A percentile compares a stretch with the other conserved stretches of the same genome.
Evolutionary conservation across 139 green algal species (phyloP).

Genomic region (Chlorella sorokiniana): DNA sequence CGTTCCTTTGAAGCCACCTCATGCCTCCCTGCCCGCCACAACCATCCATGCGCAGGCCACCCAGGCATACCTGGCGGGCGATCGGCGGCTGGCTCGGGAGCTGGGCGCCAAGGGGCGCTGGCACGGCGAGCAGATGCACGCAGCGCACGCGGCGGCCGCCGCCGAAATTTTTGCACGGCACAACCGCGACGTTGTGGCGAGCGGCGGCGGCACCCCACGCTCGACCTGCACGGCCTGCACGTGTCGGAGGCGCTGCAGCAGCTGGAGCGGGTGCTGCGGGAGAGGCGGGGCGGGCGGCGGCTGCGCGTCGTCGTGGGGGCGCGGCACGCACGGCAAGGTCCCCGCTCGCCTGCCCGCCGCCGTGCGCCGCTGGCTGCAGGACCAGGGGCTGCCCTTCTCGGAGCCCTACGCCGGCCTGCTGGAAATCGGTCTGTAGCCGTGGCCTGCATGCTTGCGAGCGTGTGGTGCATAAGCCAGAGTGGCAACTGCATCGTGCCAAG

Average conservation of each 20-base stretch:
- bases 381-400: conserved; percentile 40
- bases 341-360: conserved; percentile 51
- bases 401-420: conserved; percentile 58
- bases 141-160: conserved; percentile 61
- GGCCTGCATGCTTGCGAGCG: not conserved
- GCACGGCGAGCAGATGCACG: conserved; percentile 67
- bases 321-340: conserved; percentile 69
- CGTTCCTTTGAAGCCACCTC: not conserved
- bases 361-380: conserved; percentile 45
- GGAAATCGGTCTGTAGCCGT: conserved; percentile 41
- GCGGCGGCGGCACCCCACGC: not conserved
- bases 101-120: conserved; percentile 64
- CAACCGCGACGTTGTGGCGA: conserved; percentile 37
- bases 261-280: conserved; percentile 48
- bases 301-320: conserved; percentile 65
- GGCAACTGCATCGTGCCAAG: no score
- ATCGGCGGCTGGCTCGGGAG: conserved; percentile 72
- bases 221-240: conserved; percentile 84
- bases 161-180: conserved; percentile 53
- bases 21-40: not conserved
- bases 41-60: conserved; percentile 61
- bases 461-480: no score
- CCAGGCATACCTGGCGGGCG: conserved; percentile 70
- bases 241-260: conserved; percentile 62
- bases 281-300: not conserved